Evolutionary conservation across 2,329 filamentous ascomycete genomes (phyloP).

Genomic region (Tolypocladium tropicale): DNA sequence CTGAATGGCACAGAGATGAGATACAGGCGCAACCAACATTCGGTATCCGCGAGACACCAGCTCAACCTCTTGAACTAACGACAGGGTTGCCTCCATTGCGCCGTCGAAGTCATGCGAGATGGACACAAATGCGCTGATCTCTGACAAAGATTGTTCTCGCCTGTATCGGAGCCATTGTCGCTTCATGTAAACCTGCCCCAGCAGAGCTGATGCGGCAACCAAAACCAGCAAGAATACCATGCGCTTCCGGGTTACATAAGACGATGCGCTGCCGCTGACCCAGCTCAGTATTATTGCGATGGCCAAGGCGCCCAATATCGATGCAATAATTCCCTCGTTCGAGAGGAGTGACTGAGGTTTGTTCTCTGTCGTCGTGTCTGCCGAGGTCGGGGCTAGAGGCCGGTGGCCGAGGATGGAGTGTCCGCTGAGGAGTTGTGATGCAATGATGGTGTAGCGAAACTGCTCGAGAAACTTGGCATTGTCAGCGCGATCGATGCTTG

Average conservation of each 20-base stretch:
- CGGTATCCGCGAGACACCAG: conserved; percentile 84
- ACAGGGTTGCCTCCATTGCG: conserved; percentile 63
- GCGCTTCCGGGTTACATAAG: conserved; percentile 46
- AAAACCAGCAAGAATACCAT: conserved; percentile 36
- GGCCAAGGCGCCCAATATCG: conserved; percentile 41
- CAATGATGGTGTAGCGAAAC: conserved; percentile 87
- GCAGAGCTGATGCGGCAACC: conserved; percentile 41
- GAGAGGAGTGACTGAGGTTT: conserved; percentile 22
- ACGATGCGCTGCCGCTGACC: conserved; percentile 43
- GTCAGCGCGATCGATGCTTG: conserved; percentile 63
- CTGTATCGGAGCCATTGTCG: conserved; percentile 76
- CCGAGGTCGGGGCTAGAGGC: conserved; percentile 11
- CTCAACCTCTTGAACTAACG: conserved; percentile 89
- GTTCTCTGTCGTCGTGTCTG: conserved; percentile 3
- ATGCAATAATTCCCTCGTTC: conserved; percentile 39
- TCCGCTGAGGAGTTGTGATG: conserved; percentile 76
- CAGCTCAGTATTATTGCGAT: conserved; percentile 67
- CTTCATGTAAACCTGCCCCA: conserved; percentile 61
- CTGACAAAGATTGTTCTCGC: conserved; percentile 61
- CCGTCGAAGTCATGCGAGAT: conserved; percentile 75
- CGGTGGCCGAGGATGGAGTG: conserved; percentile 39
- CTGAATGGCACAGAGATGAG: background rate
- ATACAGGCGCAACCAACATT: conserved; percentile 45
- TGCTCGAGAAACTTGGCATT: conserved; percentile 82
- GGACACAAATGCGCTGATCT: conserved; percentile 57